Base-by-base conservation (phyloP, 1,139 yeast species). In the Magnusiomyces suaveolens region DNA sequence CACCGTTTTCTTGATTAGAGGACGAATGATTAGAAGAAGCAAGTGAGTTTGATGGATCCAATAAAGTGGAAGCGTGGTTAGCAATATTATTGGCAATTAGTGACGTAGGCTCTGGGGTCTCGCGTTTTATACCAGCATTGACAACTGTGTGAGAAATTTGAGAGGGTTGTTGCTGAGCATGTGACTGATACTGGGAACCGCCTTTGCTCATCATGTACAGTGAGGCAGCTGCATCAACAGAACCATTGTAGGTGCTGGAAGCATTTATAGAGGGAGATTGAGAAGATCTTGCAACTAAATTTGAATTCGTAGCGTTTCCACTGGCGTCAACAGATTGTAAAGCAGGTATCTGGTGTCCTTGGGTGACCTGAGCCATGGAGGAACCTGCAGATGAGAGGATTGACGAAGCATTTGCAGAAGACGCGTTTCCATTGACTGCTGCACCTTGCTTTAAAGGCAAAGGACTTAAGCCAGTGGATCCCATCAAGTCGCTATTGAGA, bases 401-500 rank as follows among this genome's bases (percentile, higher is more conserved):
- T 14, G 44, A 23, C 3, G 50, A 33, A 1, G 44, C 3, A 4
- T 43, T 24, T n/a, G n/a, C n/a, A n/a, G n/a, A n/a, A n/a, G n/a
- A n/a, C n/a, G n/a, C n/a, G n/a, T n/a, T n/a, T n/a, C n/a, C n/a
- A n/a, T n/a, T n/a, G n/a, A n/a, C n/a, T n/a, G n/a, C n/a, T 6
- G 23, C 14, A 3, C 51, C 51, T 38, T 32, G 18, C 23, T 48
- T 48, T 12, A 48, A 36, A n/a, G 44, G 44, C 6, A 56, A 43
- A 2, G 56, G 56, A 8, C 56, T 53, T 3, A 56, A 50, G 2
- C 58, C 58, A 2, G 58, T 50, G 2, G 56, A 51, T 1, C 56
- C 56, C 2, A 51, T 43, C 24, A 51, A 51, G 12, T 57, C 61
- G 20, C 52, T 55, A 10, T 58, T 55, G 21, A 68, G 58, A 16